These are phyloP conservation scores for Daldinia decipiens DNA, from an alignment of 495 filamentous ascomycete species.

Conservation along the genomic window DNA sequence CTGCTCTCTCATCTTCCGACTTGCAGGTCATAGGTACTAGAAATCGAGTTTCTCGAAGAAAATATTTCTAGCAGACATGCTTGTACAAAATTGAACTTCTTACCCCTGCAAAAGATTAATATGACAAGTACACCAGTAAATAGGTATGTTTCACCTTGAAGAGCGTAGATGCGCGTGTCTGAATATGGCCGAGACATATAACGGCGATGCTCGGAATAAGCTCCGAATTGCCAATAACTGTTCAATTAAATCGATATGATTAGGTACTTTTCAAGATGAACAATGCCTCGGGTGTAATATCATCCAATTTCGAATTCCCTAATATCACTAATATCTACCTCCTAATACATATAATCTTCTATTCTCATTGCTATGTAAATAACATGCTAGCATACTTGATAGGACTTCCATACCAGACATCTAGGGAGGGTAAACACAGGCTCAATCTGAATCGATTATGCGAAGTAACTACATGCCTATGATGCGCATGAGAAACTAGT, in stretches of 20 bases:
- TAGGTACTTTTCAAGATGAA: too few relatives aligned
- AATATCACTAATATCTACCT: too few relatives aligned
- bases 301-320: too few relatives aligned
- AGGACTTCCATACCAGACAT: not conserved
- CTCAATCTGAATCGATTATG: not conserved
- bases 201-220: conserved; percentile 11
- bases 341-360: not conserved
- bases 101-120: conserved; percentile 29
- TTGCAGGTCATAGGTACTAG: not conserved
- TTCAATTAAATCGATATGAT: not conserved
- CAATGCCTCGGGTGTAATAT: too few relatives aligned
- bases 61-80: not conserved
- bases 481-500: conserved; percentile 14
- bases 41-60: not conserved
- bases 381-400: not conserved
- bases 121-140: conserved; percentile 17
- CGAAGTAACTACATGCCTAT: conserved; percentile 2
- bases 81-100: not conserved
- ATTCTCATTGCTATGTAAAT: not conserved
- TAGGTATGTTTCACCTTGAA: conserved; percentile 33
- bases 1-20: not conserved
- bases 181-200: conserved; percentile 44
- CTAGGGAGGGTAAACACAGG: not conserved
- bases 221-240: not conserved
- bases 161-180: conserved; percentile 8